Conservation (phyloP, 73 alveolate species). For the Halteria grandinella region DNA sequence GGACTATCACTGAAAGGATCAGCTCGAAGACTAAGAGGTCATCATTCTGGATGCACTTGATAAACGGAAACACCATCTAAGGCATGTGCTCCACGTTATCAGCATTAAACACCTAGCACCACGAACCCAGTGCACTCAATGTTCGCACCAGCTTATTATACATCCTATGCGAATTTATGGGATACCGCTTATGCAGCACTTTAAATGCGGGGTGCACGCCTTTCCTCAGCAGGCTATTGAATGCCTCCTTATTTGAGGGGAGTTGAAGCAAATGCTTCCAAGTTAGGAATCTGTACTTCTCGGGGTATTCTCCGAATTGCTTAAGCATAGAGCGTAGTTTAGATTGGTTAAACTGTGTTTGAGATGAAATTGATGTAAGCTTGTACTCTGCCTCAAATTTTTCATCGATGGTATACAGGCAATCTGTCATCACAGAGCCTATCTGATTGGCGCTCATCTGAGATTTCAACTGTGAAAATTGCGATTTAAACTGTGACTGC, state of each 20-base stretch:
- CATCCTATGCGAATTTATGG: constrained; percentile 46
- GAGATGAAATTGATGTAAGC: not conserved
- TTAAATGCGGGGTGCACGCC: constrained; percentile 73
- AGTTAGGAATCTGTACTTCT: constrained; percentile 64
- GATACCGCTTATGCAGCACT: constrained; percentile 46
- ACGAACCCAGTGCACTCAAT: constrained; percentile 71
- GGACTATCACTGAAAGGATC: constrained; percentile 10
- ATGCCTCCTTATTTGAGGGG: constrained; percentile 71
- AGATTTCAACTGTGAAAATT: too few relatives aligned
- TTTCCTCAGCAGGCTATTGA: constrained; percentile 35
- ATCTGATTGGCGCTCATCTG: too few relatives aligned
- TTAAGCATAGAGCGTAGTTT: constrained; percentile 63
- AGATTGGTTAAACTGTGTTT: constrained; percentile 28
- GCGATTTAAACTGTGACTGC: too few relatives aligned
- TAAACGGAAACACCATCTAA: constrained; percentile 72
- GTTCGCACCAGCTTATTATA: constrained; percentile 67
- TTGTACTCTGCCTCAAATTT: constrained; percentile 23
- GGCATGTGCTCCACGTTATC: constrained; percentile 77
- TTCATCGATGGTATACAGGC: too few relatives aligned
- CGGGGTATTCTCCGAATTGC: constrained; percentile 71
- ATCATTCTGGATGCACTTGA: constrained; percentile 53
- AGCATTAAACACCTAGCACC: constrained; percentile 79
- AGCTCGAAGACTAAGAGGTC: constrained; percentile 58
- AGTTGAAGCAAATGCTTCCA: constrained; percentile 64
- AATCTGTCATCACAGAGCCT: too few relatives aligned